Evolutionary conservation across 768 basidiomycete species (phyloP).

Genomic region (Termitomyces sp.): DNA sequence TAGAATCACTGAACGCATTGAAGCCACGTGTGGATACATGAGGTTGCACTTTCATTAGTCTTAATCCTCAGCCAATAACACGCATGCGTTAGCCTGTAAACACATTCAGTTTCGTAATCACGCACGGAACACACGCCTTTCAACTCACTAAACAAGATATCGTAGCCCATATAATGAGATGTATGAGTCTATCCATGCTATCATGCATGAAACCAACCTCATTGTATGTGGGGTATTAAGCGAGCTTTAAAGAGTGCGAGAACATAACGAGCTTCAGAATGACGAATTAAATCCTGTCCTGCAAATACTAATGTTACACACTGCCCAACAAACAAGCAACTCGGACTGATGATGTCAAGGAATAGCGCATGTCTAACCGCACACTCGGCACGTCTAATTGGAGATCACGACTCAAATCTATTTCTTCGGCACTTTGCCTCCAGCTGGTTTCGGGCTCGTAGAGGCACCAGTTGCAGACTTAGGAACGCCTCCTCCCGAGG

Average conservation of each 20-base stretch:
- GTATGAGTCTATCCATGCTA: not conserved
- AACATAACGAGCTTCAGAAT: not conserved
- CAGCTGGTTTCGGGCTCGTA: constrained; percentile 4
- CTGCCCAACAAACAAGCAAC: not conserved
- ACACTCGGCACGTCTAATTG: not conserved
- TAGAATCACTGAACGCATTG: not conserved
- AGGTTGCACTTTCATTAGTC: not conserved
- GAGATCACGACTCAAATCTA: not conserved
- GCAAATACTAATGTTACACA: not conserved
- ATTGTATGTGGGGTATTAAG: not conserved
- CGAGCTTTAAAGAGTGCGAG: not conserved
- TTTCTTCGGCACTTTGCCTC: constrained; percentile 8
- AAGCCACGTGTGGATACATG: constrained; percentile 4
- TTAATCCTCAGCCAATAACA: not conserved
- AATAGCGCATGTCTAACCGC: too few relatives aligned
- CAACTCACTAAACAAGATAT: not conserved
- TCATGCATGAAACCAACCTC: not conserved
- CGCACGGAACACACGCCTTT: not conserved
- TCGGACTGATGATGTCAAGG: not conserved
- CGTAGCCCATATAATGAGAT: not conserved
- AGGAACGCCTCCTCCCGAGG: not conserved
- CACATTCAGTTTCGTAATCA: not conserved
- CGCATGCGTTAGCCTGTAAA: not conserved
- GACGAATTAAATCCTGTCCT: not conserved
- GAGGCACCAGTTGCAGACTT: constrained; percentile 6